A percentile compares a stretch with the other conserved stretches of the same genome.
phyloP scores from a whole-genome alignment of 176 grass and related monocot species.

The Elaeis guineensis region DNA sequence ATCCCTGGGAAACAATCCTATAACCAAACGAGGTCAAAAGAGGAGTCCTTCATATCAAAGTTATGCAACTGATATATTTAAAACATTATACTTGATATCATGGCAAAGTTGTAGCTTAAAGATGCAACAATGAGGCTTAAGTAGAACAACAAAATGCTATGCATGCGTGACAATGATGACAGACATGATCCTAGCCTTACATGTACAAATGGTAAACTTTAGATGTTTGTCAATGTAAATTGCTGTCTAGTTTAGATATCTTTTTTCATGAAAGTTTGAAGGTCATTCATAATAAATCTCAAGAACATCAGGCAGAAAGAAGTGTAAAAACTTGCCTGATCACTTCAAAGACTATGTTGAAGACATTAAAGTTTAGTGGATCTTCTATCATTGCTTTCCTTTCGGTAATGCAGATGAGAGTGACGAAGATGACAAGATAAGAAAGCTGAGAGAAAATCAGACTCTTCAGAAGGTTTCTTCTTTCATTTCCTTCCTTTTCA shows the following conservation, averaged over 20 bases:
- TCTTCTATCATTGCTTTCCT: slow-evolving; percentile 42
- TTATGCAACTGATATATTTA: too few species aligned
- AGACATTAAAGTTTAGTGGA: slow-evolving; percentile 51
- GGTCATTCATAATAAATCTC: too few species aligned
- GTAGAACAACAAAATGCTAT: too few species aligned
- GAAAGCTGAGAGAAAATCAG: slow-evolving; percentile 42
- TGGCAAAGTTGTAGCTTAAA: too few species aligned
- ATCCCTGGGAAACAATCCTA: too few species aligned
- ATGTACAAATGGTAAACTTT: too few species aligned
- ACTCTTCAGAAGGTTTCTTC: slow-evolving; percentile 28
- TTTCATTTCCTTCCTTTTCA: slow-evolving; percentile 20
- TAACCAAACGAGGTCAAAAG: too few species aligned
- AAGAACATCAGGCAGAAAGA: background rate
- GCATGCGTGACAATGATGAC: too few species aligned
- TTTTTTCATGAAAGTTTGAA: slow-evolving; percentile 5
- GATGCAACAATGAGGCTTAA: too few species aligned
- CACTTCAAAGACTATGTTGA: slow-evolving; percentile 48
- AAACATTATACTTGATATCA: too few species aligned
- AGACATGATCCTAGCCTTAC: too few species aligned
- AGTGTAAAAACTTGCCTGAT: slow-evolving; percentile 34
- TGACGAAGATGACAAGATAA: slow-evolving; percentile 40
- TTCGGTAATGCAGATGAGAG: slow-evolving; percentile 53
- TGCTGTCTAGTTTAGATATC: background rate
- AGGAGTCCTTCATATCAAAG: too few species aligned
- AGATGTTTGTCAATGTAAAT: background rate